Base-by-base conservation (phyloP, 352 stramenopile species). In the Phytophthora pini region DNA sequence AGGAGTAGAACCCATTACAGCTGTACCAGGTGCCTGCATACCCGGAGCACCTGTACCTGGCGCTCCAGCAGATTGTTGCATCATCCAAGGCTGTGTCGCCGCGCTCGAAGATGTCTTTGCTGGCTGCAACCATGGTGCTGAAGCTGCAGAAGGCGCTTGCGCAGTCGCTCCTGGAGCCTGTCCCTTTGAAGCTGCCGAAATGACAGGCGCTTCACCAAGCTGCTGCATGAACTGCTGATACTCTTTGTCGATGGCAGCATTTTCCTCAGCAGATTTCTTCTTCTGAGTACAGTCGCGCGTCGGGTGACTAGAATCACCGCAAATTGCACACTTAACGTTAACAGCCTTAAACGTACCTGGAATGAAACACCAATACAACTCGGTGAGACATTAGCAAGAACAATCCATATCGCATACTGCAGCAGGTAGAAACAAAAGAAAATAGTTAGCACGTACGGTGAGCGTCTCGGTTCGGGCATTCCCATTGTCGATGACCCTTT, bases 261-360 rank as follows among this genome's bases (percentile, higher is more conserved):
- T 92, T 51, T 95, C 84, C 3, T 77, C 81, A 13, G 80, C 76
- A 47, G 80, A 88, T 55, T 92, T 87, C 27, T 77, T 81, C 55
- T 94, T 97, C 53, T 96, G 85, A 24, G 85, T 95, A 92, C 98
- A 99, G 88, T 99, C 98, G 36, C 97, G 76, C 13, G 98, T 99
- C 9, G 96, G 96, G 77, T 99, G 98, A 69, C 89, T 98, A 22
- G 92, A 97, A 72, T 99, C 98, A 17, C 98, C 98, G 80, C 98
- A 99, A 65, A 99, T 99, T 6, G 97, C 94, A 82, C 98, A 99
- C 57, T 97, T 97, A 15, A 99, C 86, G 34, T 96, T 80, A 34
- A 92, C 90, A 17, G 86, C 60, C 62, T 90, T 88, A 59, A 98
- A 90, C 2, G 77, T 82, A 50, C 87, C 85, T 80, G 72, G 8